These are phyloP conservation scores for Mycena citricolor DNA, from an alignment of 1,284 basidiomycete species.

Conservation along the genomic window DNA sequence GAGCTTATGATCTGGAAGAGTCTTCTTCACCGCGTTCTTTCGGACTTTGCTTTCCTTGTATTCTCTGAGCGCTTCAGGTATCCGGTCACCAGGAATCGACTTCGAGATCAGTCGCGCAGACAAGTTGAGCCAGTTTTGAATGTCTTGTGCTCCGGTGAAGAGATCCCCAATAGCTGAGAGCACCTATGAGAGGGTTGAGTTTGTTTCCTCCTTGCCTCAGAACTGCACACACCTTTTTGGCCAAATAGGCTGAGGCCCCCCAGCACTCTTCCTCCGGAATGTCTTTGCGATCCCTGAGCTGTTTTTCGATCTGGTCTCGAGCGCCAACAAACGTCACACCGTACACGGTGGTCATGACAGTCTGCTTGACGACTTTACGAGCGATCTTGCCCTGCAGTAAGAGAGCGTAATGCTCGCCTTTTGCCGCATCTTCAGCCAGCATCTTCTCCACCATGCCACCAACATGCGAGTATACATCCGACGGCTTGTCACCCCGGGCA, in stretches of 20 bases:
- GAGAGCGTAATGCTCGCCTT: conserved; percentile 57
- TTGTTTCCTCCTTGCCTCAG: no score
- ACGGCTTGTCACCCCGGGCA: conserved; percentile 80
- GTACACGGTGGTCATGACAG: conserved; percentile 99
- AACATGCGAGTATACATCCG: conserved; percentile 97
- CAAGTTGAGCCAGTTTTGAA: conserved; percentile 89
- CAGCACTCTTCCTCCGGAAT: conserved; percentile 76
- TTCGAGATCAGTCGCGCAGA: conserved; percentile 86
- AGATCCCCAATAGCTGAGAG: conserved; percentile 89
- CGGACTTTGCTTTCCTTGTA: conserved; percentile 24
- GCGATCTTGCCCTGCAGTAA: conserved; percentile 81
- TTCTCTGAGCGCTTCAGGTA: conserved; percentile 50
- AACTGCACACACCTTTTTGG: conserved; percentile 57
- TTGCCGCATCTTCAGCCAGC: conserved; percentile 44
- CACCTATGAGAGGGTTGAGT: conserved; percentile 42
- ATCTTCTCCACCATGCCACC: conserved; percentile 72
- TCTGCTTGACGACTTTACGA: conserved; percentile 98
- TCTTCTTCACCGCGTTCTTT: conserved; percentile 10
- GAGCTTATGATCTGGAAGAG: conserved; percentile 40
- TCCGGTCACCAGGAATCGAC: conserved; percentile 78
- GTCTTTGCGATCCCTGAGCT: conserved; percentile 79
- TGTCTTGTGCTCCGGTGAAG: conserved; percentile 88
- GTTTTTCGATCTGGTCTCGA: conserved; percentile 91
- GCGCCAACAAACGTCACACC: conserved; percentile 97
- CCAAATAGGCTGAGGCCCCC: conserved; percentile 80